phyloP scores from a whole-genome alignment of 1,284 basidiomycete genomes.

The Sphagnurus paluster region DNA sequence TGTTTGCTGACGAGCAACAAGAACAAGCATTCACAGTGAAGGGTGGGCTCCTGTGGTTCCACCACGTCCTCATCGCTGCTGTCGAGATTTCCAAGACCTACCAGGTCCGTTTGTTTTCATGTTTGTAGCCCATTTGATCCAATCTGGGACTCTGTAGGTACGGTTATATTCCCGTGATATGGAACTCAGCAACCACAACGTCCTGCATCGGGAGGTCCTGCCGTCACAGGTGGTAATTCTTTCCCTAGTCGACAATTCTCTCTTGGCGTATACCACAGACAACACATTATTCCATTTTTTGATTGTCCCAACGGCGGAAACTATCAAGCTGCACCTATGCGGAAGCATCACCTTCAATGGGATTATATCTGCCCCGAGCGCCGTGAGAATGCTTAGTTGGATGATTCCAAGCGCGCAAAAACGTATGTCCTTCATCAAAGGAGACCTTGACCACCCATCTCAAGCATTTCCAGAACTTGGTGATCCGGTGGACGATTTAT shows the following conservation, averaged over 20 bases:
- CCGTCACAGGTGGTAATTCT: conserved; percentile 80
- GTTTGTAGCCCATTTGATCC: neutral
- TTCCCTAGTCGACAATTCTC: conserved; percentile 92
- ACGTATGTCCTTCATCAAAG: conserved; percentile 53
- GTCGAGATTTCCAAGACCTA: conserved; percentile 81
- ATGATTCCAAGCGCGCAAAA: conserved; percentile 94
- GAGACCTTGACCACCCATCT: neutral
- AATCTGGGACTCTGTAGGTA: conserved; percentile 50
- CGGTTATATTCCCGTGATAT: conserved; percentile 95
- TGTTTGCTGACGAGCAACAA: conserved; percentile 83
- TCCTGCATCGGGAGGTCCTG: conserved; percentile 83
- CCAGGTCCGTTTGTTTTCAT: conserved; percentile 54
- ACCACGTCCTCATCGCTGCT: conserved; percentile 92
- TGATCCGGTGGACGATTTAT: conserved; percentile 91
- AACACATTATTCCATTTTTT: conserved; percentile 94
- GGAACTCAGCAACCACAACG: conserved; percentile 84
- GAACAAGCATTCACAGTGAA: conserved; percentile 88
- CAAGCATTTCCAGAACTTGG: conserved; percentile 68
- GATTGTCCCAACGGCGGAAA: conserved; percentile 83
- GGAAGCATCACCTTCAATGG: conserved; percentile 96
- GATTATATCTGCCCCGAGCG: conserved; percentile 82
- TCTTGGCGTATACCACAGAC: conserved; percentile 97
- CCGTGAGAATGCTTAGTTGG: conserved; percentile 95
- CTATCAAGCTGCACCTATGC: conserved; percentile 86
- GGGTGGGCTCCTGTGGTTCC: conserved; percentile 96